Evolutionary conservation across 2,329 filamentous ascomycete species (phyloP).

Genomic region (Aureobasidium sp.): DNA sequence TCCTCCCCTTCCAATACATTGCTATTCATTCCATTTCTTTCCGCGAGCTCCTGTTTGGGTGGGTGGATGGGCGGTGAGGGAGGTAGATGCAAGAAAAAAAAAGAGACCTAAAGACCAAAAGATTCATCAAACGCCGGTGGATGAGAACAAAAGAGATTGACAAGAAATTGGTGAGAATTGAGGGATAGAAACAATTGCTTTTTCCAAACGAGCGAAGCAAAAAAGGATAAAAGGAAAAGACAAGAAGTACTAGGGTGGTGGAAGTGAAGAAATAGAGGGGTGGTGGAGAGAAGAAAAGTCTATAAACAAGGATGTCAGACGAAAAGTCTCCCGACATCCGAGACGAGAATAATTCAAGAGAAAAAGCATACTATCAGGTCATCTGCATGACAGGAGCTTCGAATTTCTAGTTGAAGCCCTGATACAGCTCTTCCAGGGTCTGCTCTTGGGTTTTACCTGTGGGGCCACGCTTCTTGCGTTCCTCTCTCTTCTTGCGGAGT

Average conservation of each 20-base stretch:
- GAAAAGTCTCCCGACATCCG: background rate
- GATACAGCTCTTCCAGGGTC: constrained; percentile 26
- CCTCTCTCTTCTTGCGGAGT: constrained; percentile 30
- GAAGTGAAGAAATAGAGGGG: background rate
- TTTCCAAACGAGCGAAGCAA: background rate
- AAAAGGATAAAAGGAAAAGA: background rate
- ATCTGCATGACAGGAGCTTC: background rate
- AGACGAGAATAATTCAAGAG: background rate
- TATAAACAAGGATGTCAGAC: constrained; percentile 6
- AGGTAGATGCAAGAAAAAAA: constrained; percentile 3
- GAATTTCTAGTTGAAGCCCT: constrained; percentile 20
- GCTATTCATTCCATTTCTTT: background rate
- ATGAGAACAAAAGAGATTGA: constrained; percentile 11
- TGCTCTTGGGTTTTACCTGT: constrained; percentile 24
- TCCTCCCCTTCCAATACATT: no score
- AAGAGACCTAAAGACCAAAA: background rate
- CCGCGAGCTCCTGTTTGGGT: constrained; percentile 2
- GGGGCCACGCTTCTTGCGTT: constrained; percentile 26
- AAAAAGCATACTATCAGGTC: background rate
- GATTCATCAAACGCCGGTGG: background rate
- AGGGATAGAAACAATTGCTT: background rate
- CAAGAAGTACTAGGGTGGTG: constrained; percentile 15
- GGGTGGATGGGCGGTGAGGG: background rate
- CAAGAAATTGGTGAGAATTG: background rate
- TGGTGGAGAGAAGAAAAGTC: constrained; percentile 1